Base-by-base conservation (phyloP, 2,329 filamentous ascomycete genomes). In the Exophiala phaeomuriformis region DNA sequence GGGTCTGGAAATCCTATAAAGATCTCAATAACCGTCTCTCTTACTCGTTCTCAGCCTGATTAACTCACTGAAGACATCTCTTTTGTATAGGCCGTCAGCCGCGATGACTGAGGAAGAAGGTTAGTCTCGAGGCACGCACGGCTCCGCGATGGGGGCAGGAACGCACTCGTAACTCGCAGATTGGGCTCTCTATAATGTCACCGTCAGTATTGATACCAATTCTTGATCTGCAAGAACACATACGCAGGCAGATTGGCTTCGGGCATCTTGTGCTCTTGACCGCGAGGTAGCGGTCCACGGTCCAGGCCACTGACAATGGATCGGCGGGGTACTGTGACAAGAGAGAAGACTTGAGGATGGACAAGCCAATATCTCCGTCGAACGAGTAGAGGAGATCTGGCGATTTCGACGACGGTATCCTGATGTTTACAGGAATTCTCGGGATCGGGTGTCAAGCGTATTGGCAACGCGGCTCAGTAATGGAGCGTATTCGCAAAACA, bases 51-150 rank as follows among this genome's bases (percentile, higher is more conserved):
- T 47, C 47, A 27, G 39, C 27, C 27, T 35, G 40, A 53, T 28
- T 8, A 52, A 83, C 89, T 66, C 85, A 97, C 93, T 83, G 74
- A 98, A 97, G 58, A 98, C 90, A 88, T 98, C 93, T 74, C 93
- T 85, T 78, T 97, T 98, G 79, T 96, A 97, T 62, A 98, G 79
- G 57, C 93, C 93, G 79, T 98, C 93, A 64, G 93, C 93, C 64
- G 93, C 93, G 77, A 98, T 96, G 75, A 98, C 93, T 97, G 4
- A 9, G 28, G 71, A 64, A 64, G 46, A 35, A 50, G 29, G 61
- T 58, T 49, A 61, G 53, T 57, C 40, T 44, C 35, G 19, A 47
- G 45, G 44, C 31, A 47, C 39, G 12, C 55, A 55, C 57, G 63
- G 57, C 52, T 53, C 55, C 51, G 51, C 51, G 56, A 56, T 47